Base-by-base conservation (phyloP, 2,329 filamentous ascomycete genomes). In the Zymoseptoria tritici region DNA sequence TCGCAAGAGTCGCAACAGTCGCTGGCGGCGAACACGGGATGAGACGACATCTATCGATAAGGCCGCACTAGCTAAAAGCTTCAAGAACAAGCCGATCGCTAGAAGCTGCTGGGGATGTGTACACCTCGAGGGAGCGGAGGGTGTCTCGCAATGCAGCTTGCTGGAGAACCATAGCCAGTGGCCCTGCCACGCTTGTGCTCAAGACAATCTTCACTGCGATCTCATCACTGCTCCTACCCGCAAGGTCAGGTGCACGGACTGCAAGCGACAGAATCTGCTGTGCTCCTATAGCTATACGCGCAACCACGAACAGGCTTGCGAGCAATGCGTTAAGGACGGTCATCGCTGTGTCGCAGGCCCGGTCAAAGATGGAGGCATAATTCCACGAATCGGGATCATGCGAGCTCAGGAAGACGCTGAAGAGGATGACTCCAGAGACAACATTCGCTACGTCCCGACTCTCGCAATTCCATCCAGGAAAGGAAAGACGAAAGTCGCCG, bases 271-370 rank as follows among this genome's bases (percentile, higher is more conserved):
- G 7, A 69, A 64, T 49, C 26, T 60, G 2, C 31, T 53, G 3
- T 77, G 75, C 60, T 76, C 75, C 0, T 77, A 74, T 62, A 64
- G 52, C 1, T 63, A 61, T 13, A 66, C 62, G 9, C 61, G 60
- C 9, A 64, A 71, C 9, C 67, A 71, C 51, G 62, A 62, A 9
- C 68, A 68, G 16, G 65, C 72, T 5, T 78, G 76, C 59, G 59
- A 64, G 24, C 62, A 71, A 21, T 77, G 75, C 59, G 57, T 42
- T 4, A 59, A 65, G 3, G 62, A 56, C 20, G 68, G 66, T 2
- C 62, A 65, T n/a, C 61, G 62, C 2, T 78, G 76, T 60, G 55
- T 75, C 11, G 76, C 75, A 9, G 76, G 75, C 3, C 76, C 75
- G 5, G 66, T 63, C 1, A 64, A 66, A 53, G 65, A 68, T 4